A percentile compares a stretch with the other conserved stretches of the same genome.
These are phyloP conservation scores for Suillus subalutaceus DNA, from an alignment of 768 basidiomycete species.

Conservation along the genomic window DNA sequence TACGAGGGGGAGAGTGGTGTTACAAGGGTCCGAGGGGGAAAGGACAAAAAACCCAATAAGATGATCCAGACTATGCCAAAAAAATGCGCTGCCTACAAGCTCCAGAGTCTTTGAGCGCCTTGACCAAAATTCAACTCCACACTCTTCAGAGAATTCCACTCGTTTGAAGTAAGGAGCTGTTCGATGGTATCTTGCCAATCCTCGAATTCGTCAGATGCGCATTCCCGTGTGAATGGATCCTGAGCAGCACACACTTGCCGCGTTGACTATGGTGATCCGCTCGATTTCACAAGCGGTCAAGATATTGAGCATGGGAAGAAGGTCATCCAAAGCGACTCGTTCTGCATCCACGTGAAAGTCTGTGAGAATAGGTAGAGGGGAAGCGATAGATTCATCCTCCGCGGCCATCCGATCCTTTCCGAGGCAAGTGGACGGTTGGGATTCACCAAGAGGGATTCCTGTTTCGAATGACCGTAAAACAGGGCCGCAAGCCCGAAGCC, in stretches of 20 bases:
- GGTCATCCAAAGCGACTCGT: conserved; percentile 24
- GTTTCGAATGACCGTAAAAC: conserved; percentile 23
- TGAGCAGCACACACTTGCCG: conserved; percentile 1
- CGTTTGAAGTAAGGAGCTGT: conserved; percentile 19
- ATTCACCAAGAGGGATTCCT: conserved; percentile 26
- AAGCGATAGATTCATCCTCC: background rate
- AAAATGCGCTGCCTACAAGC: conserved; percentile 15
- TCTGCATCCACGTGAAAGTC: conserved; percentile 31
- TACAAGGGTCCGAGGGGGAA: background rate
- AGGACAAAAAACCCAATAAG: background rate
- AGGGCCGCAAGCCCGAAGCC: conserved; percentile 28
- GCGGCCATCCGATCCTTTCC: background rate
- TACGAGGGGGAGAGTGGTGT: background rate
- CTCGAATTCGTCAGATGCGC: conserved; percentile 34
- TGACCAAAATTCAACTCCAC: conserved; percentile 21
- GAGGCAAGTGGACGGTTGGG: background rate
- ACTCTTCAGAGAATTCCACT: conserved; percentile 22
- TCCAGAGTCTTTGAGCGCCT: conserved; percentile 26
- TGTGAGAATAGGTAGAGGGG: conserved; percentile 17
- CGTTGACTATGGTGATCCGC: conserved; percentile 23
- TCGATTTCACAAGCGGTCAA: conserved; percentile 21
- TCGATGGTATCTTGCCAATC: conserved; percentile 30
- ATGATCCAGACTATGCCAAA: background rate
- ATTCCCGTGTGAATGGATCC: conserved; percentile 31
- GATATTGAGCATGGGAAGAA: conserved; percentile 24